Evolutionary conservation across 2,329 filamentous ascomycete species (phyloP).

Genomic region (Sclerotinia subarctica): DNA sequence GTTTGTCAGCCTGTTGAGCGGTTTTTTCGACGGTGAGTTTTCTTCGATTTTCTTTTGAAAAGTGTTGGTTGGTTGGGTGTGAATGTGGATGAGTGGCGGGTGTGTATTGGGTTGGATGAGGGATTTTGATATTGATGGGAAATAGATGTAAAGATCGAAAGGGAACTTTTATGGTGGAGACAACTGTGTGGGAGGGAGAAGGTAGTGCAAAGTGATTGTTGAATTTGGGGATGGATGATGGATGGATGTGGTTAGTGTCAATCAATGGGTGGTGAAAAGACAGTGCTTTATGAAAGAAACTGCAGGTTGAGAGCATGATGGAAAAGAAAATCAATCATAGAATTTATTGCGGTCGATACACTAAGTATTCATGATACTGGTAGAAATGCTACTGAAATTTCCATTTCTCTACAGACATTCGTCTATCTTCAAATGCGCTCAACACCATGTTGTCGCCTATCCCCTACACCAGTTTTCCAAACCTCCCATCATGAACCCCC

Average conservation of each 20-base stretch:
- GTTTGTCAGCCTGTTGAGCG: slow-evolving; percentile 56
- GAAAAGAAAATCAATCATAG: neutral
- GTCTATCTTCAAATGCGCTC: neutral
- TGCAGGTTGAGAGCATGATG: neutral
- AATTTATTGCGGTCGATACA: neutral
- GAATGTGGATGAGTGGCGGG: slow-evolving; percentile 10
- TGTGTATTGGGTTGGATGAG: neutral
- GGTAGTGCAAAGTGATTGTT: slow-evolving; percentile 6
- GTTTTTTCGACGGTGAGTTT: slow-evolving; percentile 56
- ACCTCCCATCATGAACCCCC: neutral
- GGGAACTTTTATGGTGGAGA: slow-evolving; percentile 59
- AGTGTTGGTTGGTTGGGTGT: neutral
- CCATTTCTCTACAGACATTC: neutral
- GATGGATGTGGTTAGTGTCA: slow-evolving; percentile 9
- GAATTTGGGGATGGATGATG: neutral
- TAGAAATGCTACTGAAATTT: neutral
- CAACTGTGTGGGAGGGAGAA: slow-evolving; percentile 56
- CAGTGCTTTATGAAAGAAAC: too few species aligned
- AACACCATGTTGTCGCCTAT: neutral
- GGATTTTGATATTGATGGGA: slow-evolving; percentile 18
- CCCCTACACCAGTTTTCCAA: neutral
- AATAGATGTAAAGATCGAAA: slow-evolving; percentile 57
- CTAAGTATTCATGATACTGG: neutral
- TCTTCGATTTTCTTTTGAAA: slow-evolving; percentile 10
- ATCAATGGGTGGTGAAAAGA: neutral